phyloP scores from a whole-genome alignment of 495 filamentous ascomycete species.

The Hypoxylon rickii region DNA sequence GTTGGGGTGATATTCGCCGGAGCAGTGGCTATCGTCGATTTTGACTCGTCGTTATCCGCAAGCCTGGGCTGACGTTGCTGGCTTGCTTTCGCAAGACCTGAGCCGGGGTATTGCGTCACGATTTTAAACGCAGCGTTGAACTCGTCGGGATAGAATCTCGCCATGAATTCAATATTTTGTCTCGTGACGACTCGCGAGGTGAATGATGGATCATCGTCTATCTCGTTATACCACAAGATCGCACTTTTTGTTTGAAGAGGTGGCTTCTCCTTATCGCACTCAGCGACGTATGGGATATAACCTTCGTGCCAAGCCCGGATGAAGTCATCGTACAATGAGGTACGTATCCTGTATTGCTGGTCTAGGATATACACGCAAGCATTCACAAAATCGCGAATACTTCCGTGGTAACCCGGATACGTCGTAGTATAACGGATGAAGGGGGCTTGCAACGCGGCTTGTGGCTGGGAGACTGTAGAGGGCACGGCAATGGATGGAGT shows the following conservation, averaged over 20 bases:
- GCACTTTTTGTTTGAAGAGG: slow-evolving; percentile 37
- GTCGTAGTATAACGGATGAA: slow-evolving; percentile 52
- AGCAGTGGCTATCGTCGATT: neutral
- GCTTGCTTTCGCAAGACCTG: no score
- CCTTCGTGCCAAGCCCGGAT: slow-evolving; percentile 54
- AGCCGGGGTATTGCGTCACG: no score
- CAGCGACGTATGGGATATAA: slow-evolving; percentile 47
- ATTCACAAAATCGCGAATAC: slow-evolving; percentile 56
- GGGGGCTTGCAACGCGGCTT: slow-evolving; percentile 28
- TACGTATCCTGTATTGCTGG: slow-evolving; percentile 33
- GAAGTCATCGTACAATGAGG: slow-evolving; percentile 69
- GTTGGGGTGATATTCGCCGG: neutral
- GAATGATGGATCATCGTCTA: slow-evolving; percentile 46
- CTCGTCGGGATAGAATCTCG: slow-evolving; percentile 33
- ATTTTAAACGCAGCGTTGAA: no score
- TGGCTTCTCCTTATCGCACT: slow-evolving; percentile 13
- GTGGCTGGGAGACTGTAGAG: neutral
- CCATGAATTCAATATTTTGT: slow-evolving; percentile 41
- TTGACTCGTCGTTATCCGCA: neutral
- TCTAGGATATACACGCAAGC: slow-evolving; percentile 59
- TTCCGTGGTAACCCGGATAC: slow-evolving; percentile 63
- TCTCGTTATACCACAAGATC: slow-evolving; percentile 50
- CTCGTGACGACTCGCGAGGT: slow-evolving; percentile 42
- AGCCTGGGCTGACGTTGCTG: no score
- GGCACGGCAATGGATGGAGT: slow-evolving; percentile 30